A percentile compares a stretch with the other conserved stretches of the same genome.
These are phyloP conservation scores for Chaetomium olivaceum DNA, from an alignment of 2,329 filamentous ascomycete species.

Conservation along the genomic window DNA sequence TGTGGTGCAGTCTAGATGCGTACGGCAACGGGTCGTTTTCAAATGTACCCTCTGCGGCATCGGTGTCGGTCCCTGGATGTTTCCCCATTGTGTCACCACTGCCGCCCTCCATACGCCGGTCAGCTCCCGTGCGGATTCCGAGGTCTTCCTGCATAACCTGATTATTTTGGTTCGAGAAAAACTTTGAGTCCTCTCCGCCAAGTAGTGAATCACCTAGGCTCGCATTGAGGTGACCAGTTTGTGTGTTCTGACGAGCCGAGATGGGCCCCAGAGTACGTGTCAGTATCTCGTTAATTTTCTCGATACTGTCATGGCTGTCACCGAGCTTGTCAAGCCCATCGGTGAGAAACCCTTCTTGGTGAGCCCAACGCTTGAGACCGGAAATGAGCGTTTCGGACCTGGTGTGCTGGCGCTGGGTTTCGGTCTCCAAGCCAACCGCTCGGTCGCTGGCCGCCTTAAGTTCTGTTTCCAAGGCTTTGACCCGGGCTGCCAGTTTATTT, in stretches of 20 bases:
- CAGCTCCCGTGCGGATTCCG: background rate
- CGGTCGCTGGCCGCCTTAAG: slow-evolving; percentile 12
- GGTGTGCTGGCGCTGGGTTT: slow-evolving; percentile 12
- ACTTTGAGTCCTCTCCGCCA: slow-evolving; percentile 4
- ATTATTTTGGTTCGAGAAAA: background rate
- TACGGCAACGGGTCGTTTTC: slow-evolving; percentile 7
- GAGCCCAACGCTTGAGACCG: slow-evolving; percentile 23
- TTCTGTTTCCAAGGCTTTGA: slow-evolving; percentile 18
- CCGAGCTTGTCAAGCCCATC: background rate
- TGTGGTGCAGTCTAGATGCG: slow-evolving; percentile 10
- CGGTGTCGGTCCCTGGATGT: too few species aligned
- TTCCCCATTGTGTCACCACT: background rate
- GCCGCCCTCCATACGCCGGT: background rate
- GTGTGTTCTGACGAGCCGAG: slow-evolving; percentile 3
- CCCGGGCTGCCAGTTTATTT: background rate
- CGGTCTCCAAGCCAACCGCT: slow-evolving; percentile 11
- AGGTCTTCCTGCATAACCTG: background rate
- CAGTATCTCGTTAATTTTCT: slow-evolving; percentile 17
- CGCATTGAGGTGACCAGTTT: background rate
- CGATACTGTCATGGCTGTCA: slow-evolving; percentile 1
- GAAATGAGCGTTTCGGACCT: slow-evolving; percentile 15
- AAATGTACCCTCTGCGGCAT: background rate
- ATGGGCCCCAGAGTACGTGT: slow-evolving; percentile 4
- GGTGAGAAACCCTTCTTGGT: slow-evolving; percentile 13
- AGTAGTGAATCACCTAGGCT: background rate